Percentiles rank a stretch among this genome's conserved stretches.
These are phyloP conservation scores for Alisma plantagoaquatica DNA, from an alignment of 106 monocot species.

Conservation along the genomic window DNA sequence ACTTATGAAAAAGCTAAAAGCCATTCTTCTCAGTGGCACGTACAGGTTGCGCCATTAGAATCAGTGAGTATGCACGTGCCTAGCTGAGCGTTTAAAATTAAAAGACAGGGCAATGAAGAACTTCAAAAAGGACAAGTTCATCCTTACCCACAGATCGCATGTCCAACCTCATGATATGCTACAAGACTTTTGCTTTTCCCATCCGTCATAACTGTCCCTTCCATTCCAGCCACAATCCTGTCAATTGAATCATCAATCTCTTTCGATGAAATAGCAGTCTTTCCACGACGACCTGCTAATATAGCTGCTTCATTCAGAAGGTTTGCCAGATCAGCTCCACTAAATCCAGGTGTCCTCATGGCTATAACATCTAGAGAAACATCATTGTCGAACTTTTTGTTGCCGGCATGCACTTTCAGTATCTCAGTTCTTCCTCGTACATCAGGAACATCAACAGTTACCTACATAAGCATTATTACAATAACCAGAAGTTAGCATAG, in stretches of 20 bases:
- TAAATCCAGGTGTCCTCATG: conserved; percentile 98
- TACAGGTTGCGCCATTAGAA: no score
- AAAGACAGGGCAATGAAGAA: no score
- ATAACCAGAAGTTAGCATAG: no score
- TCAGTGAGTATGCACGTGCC: no score
- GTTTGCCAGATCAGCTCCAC: conserved; percentile 98
- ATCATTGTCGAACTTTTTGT: conserved; percentile 44
- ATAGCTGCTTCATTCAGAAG: conserved; percentile 98
- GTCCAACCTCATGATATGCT: conserved; percentile 86
- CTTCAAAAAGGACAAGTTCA: no score
- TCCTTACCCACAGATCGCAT: conserved; percentile 97
- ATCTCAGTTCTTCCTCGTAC: conserved; percentile 95
- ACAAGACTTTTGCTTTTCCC: conserved; percentile 97
- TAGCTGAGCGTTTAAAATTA: no score
- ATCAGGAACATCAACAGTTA: conserved; percentile 94
- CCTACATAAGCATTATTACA: conserved; percentile 34
- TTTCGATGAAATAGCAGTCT: conserved; percentile 81
- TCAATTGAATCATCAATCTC: conserved; percentile 99
- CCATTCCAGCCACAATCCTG: conserved; percentile 98
- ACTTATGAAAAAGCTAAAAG: no score
- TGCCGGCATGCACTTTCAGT: conserved; percentile 72
- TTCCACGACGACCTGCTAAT: conserved; percentile 86
- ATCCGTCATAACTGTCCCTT: conserved; percentile 98
- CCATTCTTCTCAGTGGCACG: no score
- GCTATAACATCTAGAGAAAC: conserved; percentile 93